phyloP scores from a whole-genome alignment of 2,329 filamentous ascomycete genomes.

The Rhytidhysteron rufulum region DNA sequence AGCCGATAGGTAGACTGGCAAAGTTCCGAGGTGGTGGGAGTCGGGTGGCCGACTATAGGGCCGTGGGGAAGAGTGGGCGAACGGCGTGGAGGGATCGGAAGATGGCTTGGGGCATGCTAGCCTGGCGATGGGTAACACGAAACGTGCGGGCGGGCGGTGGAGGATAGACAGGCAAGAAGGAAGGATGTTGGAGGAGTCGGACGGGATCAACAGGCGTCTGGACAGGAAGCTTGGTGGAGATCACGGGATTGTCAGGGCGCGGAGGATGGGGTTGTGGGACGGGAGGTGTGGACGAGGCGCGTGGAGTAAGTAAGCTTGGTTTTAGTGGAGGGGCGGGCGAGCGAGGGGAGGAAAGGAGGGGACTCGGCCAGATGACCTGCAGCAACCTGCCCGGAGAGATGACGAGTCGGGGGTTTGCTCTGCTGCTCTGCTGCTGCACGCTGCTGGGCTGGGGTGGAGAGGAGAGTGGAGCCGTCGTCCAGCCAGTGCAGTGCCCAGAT shows the following conservation, averaged over 20 bases:
- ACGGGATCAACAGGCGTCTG: constrained; percentile 3
- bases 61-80: constrained; percentile 3
- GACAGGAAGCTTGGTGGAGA: too few relatives aligned
- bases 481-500: too few relatives aligned
- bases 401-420: too few relatives aligned
- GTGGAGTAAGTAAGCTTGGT: too few relatives aligned
- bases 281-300: constrained; percentile 2
- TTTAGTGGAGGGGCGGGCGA: constrained; percentile 2
- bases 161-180: not conserved
- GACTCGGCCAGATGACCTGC: constrained; percentile 17
- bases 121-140: constrained; percentile 5
- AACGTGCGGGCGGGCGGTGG: not conserved
- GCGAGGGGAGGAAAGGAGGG: constrained; percentile 8
- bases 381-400: constrained; percentile 6
- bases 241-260: constrained; percentile 8
- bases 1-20: not conserved
- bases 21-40: constrained; percentile 3
- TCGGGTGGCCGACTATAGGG: constrained; percentile 6
- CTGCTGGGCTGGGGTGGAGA: constrained; percentile 5
- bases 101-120: constrained; percentile 12
- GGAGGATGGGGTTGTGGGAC: not conserved
- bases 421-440: too few relatives aligned
- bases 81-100: constrained; percentile 7
- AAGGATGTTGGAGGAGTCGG: not conserved
- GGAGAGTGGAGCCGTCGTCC: too few relatives aligned